phyloP scores from a whole-genome alignment of 2,329 filamentous ascomycete genomes.

The Penicillium sclerotigenum region DNA sequence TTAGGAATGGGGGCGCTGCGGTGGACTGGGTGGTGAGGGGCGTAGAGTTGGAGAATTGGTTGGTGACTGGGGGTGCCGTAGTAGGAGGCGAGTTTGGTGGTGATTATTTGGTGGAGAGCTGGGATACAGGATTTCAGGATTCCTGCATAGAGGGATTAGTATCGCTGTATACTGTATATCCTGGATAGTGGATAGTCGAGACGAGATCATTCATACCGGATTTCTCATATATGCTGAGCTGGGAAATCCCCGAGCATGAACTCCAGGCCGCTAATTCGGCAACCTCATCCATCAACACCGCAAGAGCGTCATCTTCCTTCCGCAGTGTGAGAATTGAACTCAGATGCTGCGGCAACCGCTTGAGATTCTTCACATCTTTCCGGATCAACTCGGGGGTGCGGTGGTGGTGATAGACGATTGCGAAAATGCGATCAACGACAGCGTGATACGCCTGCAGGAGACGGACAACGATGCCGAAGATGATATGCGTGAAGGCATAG shows the following conservation, averaged over 20 bases:
- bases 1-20: slow-evolving; percentile 23
- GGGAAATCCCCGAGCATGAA: slow-evolving; percentile 79
- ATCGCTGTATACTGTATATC: neutral
- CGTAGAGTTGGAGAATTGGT: slow-evolving; percentile 68
- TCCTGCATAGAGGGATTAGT: slow-evolving; percentile 51
- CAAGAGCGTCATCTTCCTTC: slow-evolving; percentile 69
- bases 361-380: slow-evolving; percentile 74
- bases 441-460: slow-evolving; percentile 75
- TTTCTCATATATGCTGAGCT: slow-evolving; percentile 87
- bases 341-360: slow-evolving; percentile 75
- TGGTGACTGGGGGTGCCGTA: slow-evolving; percentile 67
- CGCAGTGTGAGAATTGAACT: slow-evolving; percentile 77
- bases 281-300: slow-evolving; percentile 82
- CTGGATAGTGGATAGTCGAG: neutral
- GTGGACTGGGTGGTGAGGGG: slow-evolving; percentile 62
- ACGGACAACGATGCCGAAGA: slow-evolving; percentile 87
- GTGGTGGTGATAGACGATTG: slow-evolving; percentile 90
- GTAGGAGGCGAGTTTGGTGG: slow-evolving; percentile 78
- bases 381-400: slow-evolving; percentile 89
- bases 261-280: slow-evolving; percentile 93
- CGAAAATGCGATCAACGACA: slow-evolving; percentile 71
- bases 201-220: slow-evolving; percentile 59
- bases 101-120: slow-evolving; percentile 76
- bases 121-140: slow-evolving; percentile 85
- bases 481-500: slow-evolving; percentile 57